A percentile compares a stretch with the other conserved stretches of the same genome.
Evolutionary conservation across 768 basidiomycete genomes (phyloP).

Genomic region (Leccinum uliginosum): DNA sequence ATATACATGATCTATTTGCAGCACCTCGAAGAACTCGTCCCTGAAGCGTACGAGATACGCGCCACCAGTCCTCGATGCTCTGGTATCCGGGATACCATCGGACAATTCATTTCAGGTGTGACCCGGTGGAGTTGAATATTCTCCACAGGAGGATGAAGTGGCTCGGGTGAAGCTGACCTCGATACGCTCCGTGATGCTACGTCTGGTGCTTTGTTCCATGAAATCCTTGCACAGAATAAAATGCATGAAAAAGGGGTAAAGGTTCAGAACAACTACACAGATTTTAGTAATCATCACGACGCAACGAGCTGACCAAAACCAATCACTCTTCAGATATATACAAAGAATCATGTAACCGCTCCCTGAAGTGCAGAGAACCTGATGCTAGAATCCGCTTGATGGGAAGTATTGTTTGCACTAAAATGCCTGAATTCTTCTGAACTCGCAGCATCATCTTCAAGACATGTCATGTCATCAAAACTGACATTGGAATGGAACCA

Average conservation of each 20-base stretch:
- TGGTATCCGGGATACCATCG: slow-evolving; percentile 32
- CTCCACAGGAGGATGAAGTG: neutral
- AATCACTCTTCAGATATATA: slow-evolving; percentile 1
- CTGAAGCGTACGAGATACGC: slow-evolving; percentile 53
- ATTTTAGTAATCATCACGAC: neutral
- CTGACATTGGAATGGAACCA: slow-evolving; percentile 50
- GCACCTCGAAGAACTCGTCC: slow-evolving; percentile 51
- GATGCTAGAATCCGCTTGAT: slow-evolving; percentile 46
- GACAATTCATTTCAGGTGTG: slow-evolving; percentile 18
- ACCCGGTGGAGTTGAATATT: slow-evolving; percentile 12
- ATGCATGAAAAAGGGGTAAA: neutral
- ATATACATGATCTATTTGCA: slow-evolving; percentile 16
- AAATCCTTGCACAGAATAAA: neutral
- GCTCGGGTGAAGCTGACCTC: neutral
- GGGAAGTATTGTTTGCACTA: slow-evolving; percentile 54
- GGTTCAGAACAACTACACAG: neutral
- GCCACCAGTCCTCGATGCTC: slow-evolving; percentile 56
- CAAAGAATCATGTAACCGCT: neutral
- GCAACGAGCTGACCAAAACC: slow-evolving; percentile 4
- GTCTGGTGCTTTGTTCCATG: neutral
- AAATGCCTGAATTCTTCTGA: slow-evolving; percentile 45
- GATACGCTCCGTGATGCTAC: neutral
- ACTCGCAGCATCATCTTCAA: neutral
- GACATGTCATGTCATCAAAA: slow-evolving; percentile 39
- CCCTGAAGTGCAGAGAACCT: slow-evolving; percentile 4